Evolutionary conservation across 371 early-diverging fungal species (phyloP), one percentile per base, ranked within the genome.

Genomic region (Globomyces sp.): DNA sequence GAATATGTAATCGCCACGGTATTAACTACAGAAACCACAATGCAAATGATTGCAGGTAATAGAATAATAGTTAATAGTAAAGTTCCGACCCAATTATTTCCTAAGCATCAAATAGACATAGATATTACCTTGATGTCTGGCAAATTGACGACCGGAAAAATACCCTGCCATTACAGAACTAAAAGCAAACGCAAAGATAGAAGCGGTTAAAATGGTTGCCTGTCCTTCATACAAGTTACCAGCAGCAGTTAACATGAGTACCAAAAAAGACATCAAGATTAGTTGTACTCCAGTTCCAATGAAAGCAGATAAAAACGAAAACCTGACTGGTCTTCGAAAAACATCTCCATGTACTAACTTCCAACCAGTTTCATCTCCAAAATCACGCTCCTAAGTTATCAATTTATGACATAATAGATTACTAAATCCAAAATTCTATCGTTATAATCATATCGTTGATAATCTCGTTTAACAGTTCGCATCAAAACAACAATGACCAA

Each of bases 301-400:
- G 24, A 87, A 75, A 0, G 90, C 86, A 1, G 89, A 82, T 70
- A 93, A 76, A 0, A 89, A 57, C 73, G 87, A 85, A 36, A 89
- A 77, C 10, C 82, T 81, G 43, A 85, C 76, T 39, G 94, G 92
- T 10, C 90, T 81, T 44, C 94, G 83, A 75, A 93, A 92, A 0
- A 92, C 91, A 73, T 93, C 94, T 3, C 90, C 92, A 60, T 93
- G 92, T 0, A 93, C 86, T 68, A 89, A 90, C 71, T 92, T 92
- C 94, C 94, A 93, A 2, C 94, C 94, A 78, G 88, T 92, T 57
- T 93, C 93, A 65, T 92, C 92, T 3, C 89, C 90, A 13, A 92
- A 75, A 71, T 92, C 91, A 69, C 13, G 24, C 67, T 63, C 39
- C 34, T 24, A 10, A 0, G 13, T 60, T 42, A 9, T 9, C 4